Evolutionary conservation across 805 yeast species (phyloP).

Genomic region (Candida montana): DNA sequence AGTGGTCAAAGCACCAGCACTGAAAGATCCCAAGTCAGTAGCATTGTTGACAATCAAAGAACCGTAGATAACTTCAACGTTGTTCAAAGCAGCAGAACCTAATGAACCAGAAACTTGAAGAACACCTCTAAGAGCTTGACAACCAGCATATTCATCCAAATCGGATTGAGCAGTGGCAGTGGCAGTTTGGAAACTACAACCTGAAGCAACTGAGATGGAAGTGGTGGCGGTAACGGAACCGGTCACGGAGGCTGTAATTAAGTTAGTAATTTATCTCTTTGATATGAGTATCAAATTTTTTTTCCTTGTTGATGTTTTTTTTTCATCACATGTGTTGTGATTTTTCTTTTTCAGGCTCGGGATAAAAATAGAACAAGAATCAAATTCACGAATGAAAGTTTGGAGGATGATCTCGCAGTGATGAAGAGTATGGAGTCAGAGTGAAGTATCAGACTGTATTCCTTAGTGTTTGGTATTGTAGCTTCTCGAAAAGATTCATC

Average conservation of each 20-base stretch:
- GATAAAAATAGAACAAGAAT: constrained; percentile 10
- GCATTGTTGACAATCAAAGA: constrained; percentile 63
- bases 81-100: constrained; percentile 62
- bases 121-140: constrained; percentile 79
- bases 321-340: background rate
- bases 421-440: background rate
- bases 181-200: constrained; percentile 59
- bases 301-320: constrained; percentile 11
- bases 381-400: background rate
- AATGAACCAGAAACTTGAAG: constrained; percentile 62
- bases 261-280: constrained; percentile 21
- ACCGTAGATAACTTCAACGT: constrained; percentile 76
- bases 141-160: constrained; percentile 65
- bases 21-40: constrained; percentile 51
- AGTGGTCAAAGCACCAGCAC: constrained; percentile 74
- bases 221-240: constrained; percentile 49
- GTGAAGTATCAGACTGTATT: too few relatives aligned
- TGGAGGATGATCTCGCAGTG: background rate
- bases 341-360: constrained; percentile 2
- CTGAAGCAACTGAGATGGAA: constrained; percentile 42
- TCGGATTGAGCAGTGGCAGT: constrained; percentile 81
- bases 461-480: too few relatives aligned
- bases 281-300: too few relatives aligned
- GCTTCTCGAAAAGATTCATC: background rate
- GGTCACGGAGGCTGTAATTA: constrained; percentile 22